phyloP scores from a whole-genome alignment of 306 rosid genomes.

The Lablab purpureus region DNA sequence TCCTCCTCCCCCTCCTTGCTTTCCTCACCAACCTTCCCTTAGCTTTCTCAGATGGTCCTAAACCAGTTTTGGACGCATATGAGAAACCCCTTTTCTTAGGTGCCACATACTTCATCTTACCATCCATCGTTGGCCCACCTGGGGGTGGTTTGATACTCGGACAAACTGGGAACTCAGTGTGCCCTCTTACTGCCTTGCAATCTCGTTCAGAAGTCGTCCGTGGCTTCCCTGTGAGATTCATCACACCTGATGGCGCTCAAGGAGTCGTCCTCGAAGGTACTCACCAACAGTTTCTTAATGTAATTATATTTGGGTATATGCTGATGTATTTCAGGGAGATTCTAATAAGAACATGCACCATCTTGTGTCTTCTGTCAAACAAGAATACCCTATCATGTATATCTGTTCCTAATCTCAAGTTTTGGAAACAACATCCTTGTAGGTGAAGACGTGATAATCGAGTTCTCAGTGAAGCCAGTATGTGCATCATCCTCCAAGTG shows the following conservation, averaged over 20 bases:
- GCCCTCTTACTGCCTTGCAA: constrained; percentile 39
- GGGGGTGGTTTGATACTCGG: constrained; percentile 10
- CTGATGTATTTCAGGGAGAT: too few species aligned
- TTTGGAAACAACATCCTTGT: too few species aligned
- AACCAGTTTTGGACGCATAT: not conserved
- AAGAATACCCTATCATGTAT: too few species aligned
- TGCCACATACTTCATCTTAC: not conserved
- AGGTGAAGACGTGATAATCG: constrained; percentile 30
- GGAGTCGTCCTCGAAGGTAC: not conserved
- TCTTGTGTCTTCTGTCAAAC: too few species aligned
- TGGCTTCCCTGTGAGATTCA: not conserved
- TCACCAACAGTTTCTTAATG: not conserved
- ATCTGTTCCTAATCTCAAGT: too few species aligned
- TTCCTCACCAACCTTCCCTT: constrained; percentile 1
- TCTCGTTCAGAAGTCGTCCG: not conserved
- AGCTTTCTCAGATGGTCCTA: not conserved
- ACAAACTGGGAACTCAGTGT: not conserved
- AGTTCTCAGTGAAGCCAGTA: not conserved
- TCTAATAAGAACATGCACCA: too few species aligned
- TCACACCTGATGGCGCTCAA: not conserved
- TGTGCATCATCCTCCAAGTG: constrained; percentile 27
- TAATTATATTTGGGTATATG: too few species aligned
- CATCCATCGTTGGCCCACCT: not conserved
- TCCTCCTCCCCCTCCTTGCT: constrained; percentile 29
- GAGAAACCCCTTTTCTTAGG: constrained; percentile 7